A percentile compares a stretch with the other conserved stretches of the same genome.
These are phyloP conservation scores for Plectosphaerella sp. DNA, from an alignment of 2,329 filamentous ascomycete genomes.

Conservation along the genomic window DNA sequence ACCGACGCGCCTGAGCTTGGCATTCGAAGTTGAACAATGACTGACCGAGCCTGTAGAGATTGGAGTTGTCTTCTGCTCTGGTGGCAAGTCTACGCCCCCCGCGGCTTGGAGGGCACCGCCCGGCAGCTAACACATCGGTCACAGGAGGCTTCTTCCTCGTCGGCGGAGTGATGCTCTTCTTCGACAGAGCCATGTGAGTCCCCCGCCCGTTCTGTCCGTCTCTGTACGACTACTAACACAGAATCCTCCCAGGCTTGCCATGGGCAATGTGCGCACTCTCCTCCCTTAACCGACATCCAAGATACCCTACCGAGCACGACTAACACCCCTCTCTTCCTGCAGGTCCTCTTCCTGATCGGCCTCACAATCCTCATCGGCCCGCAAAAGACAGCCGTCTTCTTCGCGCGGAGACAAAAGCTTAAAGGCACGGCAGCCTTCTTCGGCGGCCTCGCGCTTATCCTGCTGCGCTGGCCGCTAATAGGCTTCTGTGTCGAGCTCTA, in stretches of 20 bases:
- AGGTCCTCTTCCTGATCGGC: conserved; percentile 92
- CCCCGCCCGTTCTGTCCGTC: conserved; percentile 1
- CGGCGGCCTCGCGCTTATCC: conserved; percentile 75
- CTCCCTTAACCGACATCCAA: conserved; percentile 6
- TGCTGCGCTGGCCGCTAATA: conserved; percentile 84
- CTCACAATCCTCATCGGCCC: conserved; percentile 93
- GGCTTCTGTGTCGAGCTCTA: conserved; percentile 91
- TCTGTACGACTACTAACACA: conserved; percentile 8
- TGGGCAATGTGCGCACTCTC: conserved; percentile 77
- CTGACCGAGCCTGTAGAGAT: conserved; percentile 64
- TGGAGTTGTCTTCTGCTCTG: conserved; percentile 95
- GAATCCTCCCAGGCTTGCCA: conserved; percentile 66
- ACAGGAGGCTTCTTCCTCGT: conserved; percentile 91
- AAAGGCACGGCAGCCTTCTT: conserved; percentile 89
- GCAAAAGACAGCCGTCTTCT: conserved; percentile 88
- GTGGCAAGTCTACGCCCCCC: conserved; percentile 62
- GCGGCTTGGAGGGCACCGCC: background rate
- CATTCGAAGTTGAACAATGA: conserved; percentile 1
- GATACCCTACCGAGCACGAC: conserved; percentile 5
- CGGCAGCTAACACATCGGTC: background rate
- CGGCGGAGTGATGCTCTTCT: conserved; percentile 93
- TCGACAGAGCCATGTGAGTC: conserved; percentile 88
- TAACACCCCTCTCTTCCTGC: background rate
- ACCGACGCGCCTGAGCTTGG: background rate
- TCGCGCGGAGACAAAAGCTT: conserved; percentile 87